Evolutionary conservation across 177 flowering plant genomes (phyloP).

Genomic region (Tripterygium wilfordii): DNA sequence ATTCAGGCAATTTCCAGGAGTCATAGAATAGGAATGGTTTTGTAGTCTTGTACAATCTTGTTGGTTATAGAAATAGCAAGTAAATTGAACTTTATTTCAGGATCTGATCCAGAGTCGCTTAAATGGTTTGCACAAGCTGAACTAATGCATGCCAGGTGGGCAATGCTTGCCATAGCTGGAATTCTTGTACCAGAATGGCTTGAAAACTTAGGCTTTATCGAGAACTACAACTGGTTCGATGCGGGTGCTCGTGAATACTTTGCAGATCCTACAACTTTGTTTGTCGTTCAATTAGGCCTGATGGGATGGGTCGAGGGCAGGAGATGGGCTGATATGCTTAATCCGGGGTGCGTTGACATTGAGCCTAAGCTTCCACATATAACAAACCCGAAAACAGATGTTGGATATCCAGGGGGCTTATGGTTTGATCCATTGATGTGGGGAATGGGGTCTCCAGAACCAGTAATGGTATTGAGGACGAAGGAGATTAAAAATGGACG

Average conservation of each 20-base stretch:
- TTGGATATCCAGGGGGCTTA: slow-evolving; percentile 88
- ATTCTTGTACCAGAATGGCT: slow-evolving; percentile 83
- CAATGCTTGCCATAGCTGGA: slow-evolving; percentile 87
- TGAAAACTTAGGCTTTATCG: slow-evolving; percentile 54
- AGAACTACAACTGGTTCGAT: slow-evolving; percentile 68
- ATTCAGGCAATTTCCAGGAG: too few relatives aligned
- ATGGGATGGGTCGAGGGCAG: slow-evolving; percentile 96
- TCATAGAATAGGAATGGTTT: too few relatives aligned
- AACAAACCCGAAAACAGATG: slow-evolving; percentile 61
- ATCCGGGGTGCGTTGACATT: slow-evolving; percentile 74
- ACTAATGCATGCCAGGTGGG: slow-evolving; percentile 81
- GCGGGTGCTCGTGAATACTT: slow-evolving; percentile 74
- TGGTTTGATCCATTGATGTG: slow-evolving; percentile 86
- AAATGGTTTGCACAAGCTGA: slow-evolving; percentile 91
- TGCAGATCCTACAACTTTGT: slow-evolving; percentile 65
- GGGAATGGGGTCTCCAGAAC: slow-evolving; percentile 85
- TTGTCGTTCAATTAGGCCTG: slow-evolving; percentile 56
- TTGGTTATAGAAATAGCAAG: too few relatives aligned
- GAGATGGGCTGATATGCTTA: slow-evolving; percentile 78
- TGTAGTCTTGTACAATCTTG: too few relatives aligned
- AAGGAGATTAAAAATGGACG: slow-evolving; percentile 93
- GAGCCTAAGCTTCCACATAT: slow-evolving; percentile 56
- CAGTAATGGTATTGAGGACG: slow-evolving; percentile 85
- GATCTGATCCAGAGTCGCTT: slow-evolving; percentile 74
- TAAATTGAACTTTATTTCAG: slow-evolving; percentile 16